Evolutionary conservation across 78 protist species (phyloP).

Genomic region (Tieghemostelium lacteum): DNA sequence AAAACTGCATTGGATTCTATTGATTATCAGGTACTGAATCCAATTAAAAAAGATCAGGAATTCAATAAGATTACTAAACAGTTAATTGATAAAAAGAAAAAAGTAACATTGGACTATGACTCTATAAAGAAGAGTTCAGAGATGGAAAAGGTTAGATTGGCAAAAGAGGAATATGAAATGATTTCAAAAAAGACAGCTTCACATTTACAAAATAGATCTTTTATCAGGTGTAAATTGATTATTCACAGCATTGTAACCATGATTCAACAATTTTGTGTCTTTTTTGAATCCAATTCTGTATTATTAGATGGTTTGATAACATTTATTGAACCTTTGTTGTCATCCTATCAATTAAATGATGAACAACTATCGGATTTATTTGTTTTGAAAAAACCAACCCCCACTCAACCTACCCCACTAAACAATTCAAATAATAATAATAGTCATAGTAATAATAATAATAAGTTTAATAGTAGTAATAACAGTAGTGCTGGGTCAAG

Average conservation of each 20-base stretch:
- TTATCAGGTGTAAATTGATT: slow-evolving; percentile 55
- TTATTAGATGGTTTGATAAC: slow-evolving; percentile 49
- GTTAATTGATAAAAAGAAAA: slow-evolving; percentile 58
- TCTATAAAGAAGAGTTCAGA: slow-evolving; percentile 57
- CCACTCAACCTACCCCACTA: slow-evolving; percentile 13
- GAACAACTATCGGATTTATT: slow-evolving; percentile 40
- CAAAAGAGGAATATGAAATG: slow-evolving; percentile 45
- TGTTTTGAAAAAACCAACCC: slow-evolving; percentile 5
- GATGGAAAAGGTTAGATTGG: slow-evolving; percentile 12
- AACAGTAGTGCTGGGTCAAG: too few relatives aligned
- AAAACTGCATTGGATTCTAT: slow-evolving; percentile 11
- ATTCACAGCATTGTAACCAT: slow-evolving; percentile 62
- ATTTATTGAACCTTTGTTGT: slow-evolving; percentile 40
- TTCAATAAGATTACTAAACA: slow-evolving; percentile 52
- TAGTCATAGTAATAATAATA: too few relatives aligned
- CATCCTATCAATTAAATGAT: slow-evolving; percentile 16
- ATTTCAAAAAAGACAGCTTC: slow-evolving; percentile 39
- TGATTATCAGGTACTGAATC: slow-evolving; percentile 16
- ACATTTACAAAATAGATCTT: slow-evolving; percentile 64
- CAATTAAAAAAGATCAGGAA: slow-evolving; percentile 61
- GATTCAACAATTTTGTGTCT: slow-evolving; percentile 69
- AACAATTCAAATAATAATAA: background rate
- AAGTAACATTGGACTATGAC: slow-evolving; percentile 62
- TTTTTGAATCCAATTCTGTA: slow-evolving; percentile 57
- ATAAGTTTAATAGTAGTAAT: background rate